Percentiles rank a stretch among this genome's conserved stretches.
These are phyloP conservation scores for Plasmodium adleri DNA, from an alignment of 169 alveolate genomes.

Conservation along the genomic window DNA sequence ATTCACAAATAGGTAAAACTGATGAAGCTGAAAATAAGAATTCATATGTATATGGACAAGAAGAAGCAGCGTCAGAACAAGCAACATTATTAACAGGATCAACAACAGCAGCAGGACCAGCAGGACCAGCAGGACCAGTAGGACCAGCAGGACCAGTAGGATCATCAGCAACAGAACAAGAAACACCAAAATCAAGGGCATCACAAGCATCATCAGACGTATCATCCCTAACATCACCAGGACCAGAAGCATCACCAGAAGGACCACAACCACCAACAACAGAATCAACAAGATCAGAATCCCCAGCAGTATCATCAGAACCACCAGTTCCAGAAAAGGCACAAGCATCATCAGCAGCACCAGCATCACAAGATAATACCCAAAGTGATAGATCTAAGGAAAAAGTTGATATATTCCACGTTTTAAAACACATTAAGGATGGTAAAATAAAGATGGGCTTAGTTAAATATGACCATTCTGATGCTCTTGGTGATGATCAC, in stretches of 20 bases:
- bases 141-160: neutral
- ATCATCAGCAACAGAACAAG: too few species aligned
- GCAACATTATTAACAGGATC: slow-evolving; percentile 33
- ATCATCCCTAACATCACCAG: too few species aligned
- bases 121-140: neutral
- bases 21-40: too few species aligned
- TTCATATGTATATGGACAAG: neutral
- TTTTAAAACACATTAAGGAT: slow-evolving; percentile 19
- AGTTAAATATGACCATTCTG: slow-evolving; percentile 5
- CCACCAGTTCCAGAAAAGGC: neutral
- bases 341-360: too few species aligned
- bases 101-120: slow-evolving; percentile 26
- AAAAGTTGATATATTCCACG: slow-evolving; percentile 3
- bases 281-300: too few species aligned
- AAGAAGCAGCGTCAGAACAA: slow-evolving; percentile 43
- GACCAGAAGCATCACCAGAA: too few species aligned
- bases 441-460: neutral
- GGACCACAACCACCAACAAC: too few species aligned
- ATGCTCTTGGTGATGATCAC: neutral
- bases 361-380: too few species aligned
- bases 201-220: too few species aligned
- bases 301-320: too few species aligned
- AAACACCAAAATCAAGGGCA: too few species aligned
- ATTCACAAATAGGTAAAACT: too few species aligned
- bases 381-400: slow-evolving; percentile 33